Conservation (phyloP, 2,329 filamentous ascomycete genomes). For the Arthrobotrys sinensis region DNA sequence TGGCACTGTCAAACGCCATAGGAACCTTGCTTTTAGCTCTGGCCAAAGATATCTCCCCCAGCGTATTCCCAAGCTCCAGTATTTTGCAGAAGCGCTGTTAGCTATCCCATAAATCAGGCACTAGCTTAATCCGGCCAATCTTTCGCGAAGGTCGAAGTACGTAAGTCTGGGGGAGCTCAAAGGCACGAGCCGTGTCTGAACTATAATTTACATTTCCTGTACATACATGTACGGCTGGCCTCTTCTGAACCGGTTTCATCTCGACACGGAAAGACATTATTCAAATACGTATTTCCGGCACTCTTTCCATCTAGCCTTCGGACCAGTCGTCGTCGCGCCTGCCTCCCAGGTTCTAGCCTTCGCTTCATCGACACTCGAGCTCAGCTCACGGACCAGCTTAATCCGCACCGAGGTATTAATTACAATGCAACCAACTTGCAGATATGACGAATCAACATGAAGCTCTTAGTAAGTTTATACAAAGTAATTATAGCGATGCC, state of each 20-base stretch:
- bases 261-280: constrained; percentile 20
- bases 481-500: constrained; percentile 9
- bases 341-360: constrained; percentile 56
- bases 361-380: constrained; percentile 26
- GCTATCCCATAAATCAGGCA: constrained; percentile 23
- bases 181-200: constrained; percentile 37
- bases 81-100: constrained; percentile 47
- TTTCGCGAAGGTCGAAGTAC: constrained; percentile 17
- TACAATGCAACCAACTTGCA: constrained; percentile 11
- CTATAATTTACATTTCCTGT: constrained; percentile 17
- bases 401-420: constrained; percentile 38
- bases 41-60: constrained; percentile 10
- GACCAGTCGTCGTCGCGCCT: constrained; percentile 35
- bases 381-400: constrained; percentile 53
- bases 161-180: constrained; percentile 17
- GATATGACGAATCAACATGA: constrained; percentile 17
- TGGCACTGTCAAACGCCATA: constrained; percentile 44
- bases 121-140: constrained; percentile 55
- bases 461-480: not conserved
- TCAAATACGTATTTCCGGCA: constrained; percentile 19
- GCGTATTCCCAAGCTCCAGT: not conserved
- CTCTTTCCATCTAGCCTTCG: constrained; percentile 29
- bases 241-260: constrained; percentile 20
- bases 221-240: constrained; percentile 10
- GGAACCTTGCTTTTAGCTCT: constrained; percentile 38